phyloP scores from a whole-genome alignment of 31 red algal species.

The Endocladia muricata region DNA sequence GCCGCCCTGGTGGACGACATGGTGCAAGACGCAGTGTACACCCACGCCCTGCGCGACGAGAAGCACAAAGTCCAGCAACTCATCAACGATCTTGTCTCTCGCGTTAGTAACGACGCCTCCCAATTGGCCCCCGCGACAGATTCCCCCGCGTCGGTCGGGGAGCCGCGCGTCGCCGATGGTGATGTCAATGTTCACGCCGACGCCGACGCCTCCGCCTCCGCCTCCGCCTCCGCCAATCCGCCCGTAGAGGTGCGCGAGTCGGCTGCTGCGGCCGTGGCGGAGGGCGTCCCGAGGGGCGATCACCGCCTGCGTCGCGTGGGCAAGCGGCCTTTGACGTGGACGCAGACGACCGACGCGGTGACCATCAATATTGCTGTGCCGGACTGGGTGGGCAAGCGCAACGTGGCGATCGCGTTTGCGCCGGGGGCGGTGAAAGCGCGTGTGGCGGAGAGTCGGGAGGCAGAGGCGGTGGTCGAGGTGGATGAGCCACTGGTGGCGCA shows the following conservation, averaged over 20 bases:
- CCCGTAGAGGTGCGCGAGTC: background rate
- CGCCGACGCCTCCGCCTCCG: too few relatives aligned
- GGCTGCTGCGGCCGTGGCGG: background rate
- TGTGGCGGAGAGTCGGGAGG: background rate
- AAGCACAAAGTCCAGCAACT: constrained; percentile 46
- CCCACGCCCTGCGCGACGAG: constrained; percentile 7
- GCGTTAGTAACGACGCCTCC: constrained; percentile 12
- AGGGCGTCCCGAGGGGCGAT: constrained; percentile 44
- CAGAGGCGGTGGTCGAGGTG: constrained; percentile 10
- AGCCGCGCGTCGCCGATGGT: background rate
- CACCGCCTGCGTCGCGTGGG: constrained; percentile 29
- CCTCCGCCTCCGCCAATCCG: too few relatives aligned
- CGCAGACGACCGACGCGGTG: constrained; percentile 42
- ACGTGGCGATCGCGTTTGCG: constrained; percentile 38
- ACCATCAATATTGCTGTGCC: constrained; percentile 59
- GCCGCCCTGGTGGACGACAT: constrained; percentile 8
- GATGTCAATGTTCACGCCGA: too few relatives aligned
- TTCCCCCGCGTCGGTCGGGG: background rate
- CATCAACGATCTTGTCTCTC: constrained; percentile 44
- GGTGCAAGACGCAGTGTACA: constrained; percentile 10
- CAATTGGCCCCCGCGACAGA: background rate
- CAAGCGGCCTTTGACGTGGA: constrained; percentile 29
- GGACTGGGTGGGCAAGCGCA: constrained; percentile 25
- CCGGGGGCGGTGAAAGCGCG: constrained; percentile 20
- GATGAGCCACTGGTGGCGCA: constrained; percentile 13